Percentiles rank a stretch among this genome's conserved stretches.
These are phyloP conservation scores for Candida boleticola DNA, from an alignment of 805 yeast species.

Conservation along the genomic window DNA sequence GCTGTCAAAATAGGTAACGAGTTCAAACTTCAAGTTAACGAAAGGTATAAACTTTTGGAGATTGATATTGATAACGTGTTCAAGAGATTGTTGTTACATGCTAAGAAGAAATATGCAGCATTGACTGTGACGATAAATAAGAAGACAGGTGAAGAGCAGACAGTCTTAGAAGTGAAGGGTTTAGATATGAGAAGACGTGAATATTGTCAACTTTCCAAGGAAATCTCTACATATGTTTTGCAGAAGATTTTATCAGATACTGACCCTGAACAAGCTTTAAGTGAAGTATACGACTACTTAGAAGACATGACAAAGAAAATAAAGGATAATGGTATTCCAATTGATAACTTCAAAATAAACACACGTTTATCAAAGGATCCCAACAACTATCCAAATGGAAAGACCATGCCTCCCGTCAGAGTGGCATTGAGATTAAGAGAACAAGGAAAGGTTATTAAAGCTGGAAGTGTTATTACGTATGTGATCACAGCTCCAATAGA, in stretches of 20 bases:
- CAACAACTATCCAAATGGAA: conserved; percentile 73
- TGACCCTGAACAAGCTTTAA: conserved; percentile 75
- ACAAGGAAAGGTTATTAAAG: conserved; percentile 84
- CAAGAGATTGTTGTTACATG: conserved; percentile 76
- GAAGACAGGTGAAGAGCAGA: conserved; percentile 51
- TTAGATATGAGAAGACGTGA: conserved; percentile 97
- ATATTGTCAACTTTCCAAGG: conserved; percentile 89
- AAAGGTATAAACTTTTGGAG: conserved; percentile 80
- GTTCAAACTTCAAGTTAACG: conserved; percentile 83
- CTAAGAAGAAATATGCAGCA: conserved; percentile 98
- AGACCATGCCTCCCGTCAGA: conserved; percentile 83
- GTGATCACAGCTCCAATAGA: conserved; percentile 55
- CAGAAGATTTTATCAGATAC: conserved; percentile 66
- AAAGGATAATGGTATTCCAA: conserved; percentile 57
- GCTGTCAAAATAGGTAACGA: conserved; percentile 82
- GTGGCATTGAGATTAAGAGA: conserved; percentile 80
- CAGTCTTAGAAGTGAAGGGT: conserved; percentile 86
- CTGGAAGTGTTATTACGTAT: conserved; percentile 87
- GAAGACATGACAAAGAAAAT: conserved; percentile 58
- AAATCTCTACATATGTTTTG: conserved; percentile 73
- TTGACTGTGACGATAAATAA: conserved; percentile 55
- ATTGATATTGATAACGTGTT: conserved; percentile 95
- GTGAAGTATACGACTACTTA: conserved; percentile 68
- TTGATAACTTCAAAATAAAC: conserved; percentile 72
- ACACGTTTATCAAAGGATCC: conserved; percentile 93